A percentile compares a stretch with the other conserved stretches of the same genome.
These are phyloP conservation scores for Clitopilus passeckerianus DNA, from an alignment of 768 basidiomycete species.

Conservation along the genomic window DNA sequence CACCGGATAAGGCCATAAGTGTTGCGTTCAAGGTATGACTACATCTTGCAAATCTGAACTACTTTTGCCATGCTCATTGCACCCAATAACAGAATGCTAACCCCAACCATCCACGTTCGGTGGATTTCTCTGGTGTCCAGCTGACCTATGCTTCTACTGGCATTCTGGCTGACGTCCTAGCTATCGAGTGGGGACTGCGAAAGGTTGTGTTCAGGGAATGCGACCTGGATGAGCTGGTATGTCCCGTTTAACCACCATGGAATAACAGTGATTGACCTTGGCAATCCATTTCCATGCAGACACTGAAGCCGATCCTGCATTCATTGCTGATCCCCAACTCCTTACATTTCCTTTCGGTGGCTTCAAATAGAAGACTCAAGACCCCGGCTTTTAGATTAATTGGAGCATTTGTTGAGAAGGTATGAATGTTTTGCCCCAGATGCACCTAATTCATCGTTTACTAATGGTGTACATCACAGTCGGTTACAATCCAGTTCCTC, in stretches of 20 bases:
- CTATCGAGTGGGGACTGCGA: slow-evolving; percentile 88
- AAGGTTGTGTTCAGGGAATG: slow-evolving; percentile 86
- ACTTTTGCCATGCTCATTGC: not conserved
- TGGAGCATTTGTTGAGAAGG: slow-evolving; percentile 77
- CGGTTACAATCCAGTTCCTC: slow-evolving; percentile 75
- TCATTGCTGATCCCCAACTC: slow-evolving; percentile 80
- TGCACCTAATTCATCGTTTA: not conserved
- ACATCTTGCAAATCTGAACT: not conserved
- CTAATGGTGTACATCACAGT: slow-evolving; percentile 33
- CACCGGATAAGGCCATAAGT: slow-evolving; percentile 60
- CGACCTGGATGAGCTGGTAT: slow-evolving; percentile 77
- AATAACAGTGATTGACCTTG: not conserved
- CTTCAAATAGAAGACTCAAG: slow-evolving; percentile 83
- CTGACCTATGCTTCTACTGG: slow-evolving; percentile 67
- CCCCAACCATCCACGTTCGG: slow-evolving; percentile 53
- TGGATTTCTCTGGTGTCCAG: slow-evolving; percentile 79
- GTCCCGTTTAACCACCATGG: slow-evolving; percentile 13
- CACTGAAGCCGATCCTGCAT: slow-evolving; percentile 86
- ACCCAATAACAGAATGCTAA: slow-evolving; percentile 40
- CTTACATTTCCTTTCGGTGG: slow-evolving; percentile 78
- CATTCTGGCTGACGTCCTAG: slow-evolving; percentile 86
- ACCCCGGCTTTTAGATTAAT: slow-evolving; percentile 70
- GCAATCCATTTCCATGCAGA: slow-evolving; percentile 31
- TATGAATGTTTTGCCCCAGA: slow-evolving; percentile 15
- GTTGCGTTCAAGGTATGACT: slow-evolving; percentile 60